Evolutionary conservation across 345 rosid species (phyloP).

Genomic region (Linum tenue): DNA sequence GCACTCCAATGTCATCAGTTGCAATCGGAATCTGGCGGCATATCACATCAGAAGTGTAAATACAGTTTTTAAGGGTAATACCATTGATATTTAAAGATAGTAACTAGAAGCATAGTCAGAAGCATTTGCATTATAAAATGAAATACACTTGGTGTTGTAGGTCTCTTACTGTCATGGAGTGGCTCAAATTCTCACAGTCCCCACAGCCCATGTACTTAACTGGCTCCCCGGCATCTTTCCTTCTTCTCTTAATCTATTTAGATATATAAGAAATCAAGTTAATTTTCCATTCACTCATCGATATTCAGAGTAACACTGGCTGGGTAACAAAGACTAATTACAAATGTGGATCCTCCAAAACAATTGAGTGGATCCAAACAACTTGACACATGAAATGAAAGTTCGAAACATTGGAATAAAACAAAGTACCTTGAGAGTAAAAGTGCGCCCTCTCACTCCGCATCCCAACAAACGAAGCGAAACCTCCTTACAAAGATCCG

Average conservation of each 20-base stretch:
- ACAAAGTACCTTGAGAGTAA: constrained; percentile 67
- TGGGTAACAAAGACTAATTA: neutral
- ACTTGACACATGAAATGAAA: neutral
- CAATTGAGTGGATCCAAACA: neutral
- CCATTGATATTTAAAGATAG: neutral
- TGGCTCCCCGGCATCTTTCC: constrained; percentile 71
- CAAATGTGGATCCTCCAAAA: neutral
- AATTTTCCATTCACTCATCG: constrained; percentile 1
- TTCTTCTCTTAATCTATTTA: constrained; percentile 72
- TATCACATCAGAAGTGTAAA: constrained; percentile 1
- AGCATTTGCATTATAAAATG: too few species aligned
- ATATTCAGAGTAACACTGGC: neutral
- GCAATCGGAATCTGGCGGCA: constrained; percentile 57
- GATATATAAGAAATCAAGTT: constrained; percentile 10
- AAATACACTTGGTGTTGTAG: neutral
- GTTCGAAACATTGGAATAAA: neutral
- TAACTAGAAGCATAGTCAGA: neutral
- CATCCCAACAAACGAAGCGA: constrained; percentile 76
- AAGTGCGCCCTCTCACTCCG: constrained; percentile 71
- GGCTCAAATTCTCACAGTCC: constrained; percentile 80
- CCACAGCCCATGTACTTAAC: constrained; percentile 88
- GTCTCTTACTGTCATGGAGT: constrained; percentile 58
- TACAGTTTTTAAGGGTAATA: neutral
- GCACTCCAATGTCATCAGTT: constrained; percentile 68
- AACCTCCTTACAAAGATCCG: constrained; percentile 83